Evolutionary conservation across 2,329 filamentous ascomycete species (phyloP), one percentile per base, ranked within the genome.

Genomic region (Coniochaeta ligniaria): DNA sequence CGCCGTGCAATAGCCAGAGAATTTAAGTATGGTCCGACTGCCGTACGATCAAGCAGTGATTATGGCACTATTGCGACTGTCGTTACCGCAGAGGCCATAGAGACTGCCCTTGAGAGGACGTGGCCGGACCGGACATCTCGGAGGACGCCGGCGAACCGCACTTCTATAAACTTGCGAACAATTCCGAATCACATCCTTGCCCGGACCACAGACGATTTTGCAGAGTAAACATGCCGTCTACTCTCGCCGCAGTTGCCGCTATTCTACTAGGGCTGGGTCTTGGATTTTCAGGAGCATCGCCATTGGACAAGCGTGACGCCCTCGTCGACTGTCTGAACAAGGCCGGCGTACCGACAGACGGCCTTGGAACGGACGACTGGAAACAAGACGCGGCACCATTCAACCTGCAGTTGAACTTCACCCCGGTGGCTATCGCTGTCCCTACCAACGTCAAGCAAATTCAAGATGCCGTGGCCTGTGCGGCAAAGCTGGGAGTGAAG

Each of bases 391-490:
- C 64, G 11, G 59, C 67, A 3, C 66, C 71, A 2, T 74, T 66
- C 65, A 75, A 75, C 63, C 62, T 70, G 22, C 68, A 71, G 12
- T 63, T 72, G 20, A 68, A 68, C 24, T 71, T 64, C 60, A 79
- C 71, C 11, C 80, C 80, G 0, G 70, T 71, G 6, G 76, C 75
- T n/a, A 75, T 83, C 28, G 76, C 76, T 0, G 68, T 76, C 1
- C 78, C 79, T 1, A 72, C 66, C 4, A 78, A 74, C 3, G 66
- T 70, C 50, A 68, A 76, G 58, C 75, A 82, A 59, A 71, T 82
- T 5, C 76, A 77, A 55, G 74, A 76, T 60, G 77, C 78, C 7
- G 76, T 83, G 6, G 65, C 70, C 5, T 83, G 80, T 64, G 80
- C 78, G 36, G 68, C 67, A 7, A 63, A 74, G 61, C 66, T 71